Evolutionary conservation across 352 stramenopile species (phyloP).

Genomic region (Pythium plurisporium): DNA sequence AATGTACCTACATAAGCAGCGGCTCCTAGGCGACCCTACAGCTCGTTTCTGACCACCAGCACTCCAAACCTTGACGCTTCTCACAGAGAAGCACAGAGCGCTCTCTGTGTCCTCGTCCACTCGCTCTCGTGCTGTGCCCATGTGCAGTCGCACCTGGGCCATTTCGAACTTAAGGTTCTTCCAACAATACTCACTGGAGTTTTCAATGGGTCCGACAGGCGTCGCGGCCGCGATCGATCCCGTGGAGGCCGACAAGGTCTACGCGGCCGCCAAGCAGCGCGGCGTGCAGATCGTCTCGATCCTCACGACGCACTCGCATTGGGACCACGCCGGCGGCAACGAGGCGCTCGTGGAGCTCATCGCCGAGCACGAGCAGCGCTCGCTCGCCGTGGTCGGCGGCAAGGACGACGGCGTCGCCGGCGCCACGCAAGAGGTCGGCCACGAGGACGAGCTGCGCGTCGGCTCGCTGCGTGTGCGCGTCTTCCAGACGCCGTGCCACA

Average conservation of each 20-base stretch:
- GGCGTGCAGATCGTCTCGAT: conserved; percentile 77
- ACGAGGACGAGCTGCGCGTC: conserved; percentile 70
- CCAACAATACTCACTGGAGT: background rate
- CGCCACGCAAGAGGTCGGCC: conserved; percentile 47
- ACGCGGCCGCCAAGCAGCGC: conserved; percentile 48
- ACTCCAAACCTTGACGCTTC: too few relatives aligned
- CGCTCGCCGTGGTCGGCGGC: conserved; percentile 69
- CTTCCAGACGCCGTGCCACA: conserved; percentile 91
- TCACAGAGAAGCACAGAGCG: too few relatives aligned
- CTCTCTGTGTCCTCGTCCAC: too few relatives aligned
- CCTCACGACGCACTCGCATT: conserved; percentile 90
- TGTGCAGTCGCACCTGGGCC: too few relatives aligned
- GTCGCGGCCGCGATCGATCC: conserved; percentile 84
- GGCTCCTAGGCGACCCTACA: too few relatives aligned
- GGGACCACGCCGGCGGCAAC: conserved; percentile 90
- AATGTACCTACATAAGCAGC: too few relatives aligned
- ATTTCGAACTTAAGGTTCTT: too few relatives aligned
- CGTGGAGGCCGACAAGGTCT: conserved; percentile 79
- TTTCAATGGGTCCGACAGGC: conserved; percentile 21
- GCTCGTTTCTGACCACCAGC: too few relatives aligned
- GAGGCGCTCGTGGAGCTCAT: conserved; percentile 53
- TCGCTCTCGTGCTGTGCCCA: too few relatives aligned
- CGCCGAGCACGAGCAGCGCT: conserved; percentile 23
- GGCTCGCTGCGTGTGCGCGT: conserved; percentile 49
- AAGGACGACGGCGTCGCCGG: conserved; percentile 59